Base-by-base conservation (phyloP, 106 monocot genomes). In the Amphibolis antarctica region DNA sequence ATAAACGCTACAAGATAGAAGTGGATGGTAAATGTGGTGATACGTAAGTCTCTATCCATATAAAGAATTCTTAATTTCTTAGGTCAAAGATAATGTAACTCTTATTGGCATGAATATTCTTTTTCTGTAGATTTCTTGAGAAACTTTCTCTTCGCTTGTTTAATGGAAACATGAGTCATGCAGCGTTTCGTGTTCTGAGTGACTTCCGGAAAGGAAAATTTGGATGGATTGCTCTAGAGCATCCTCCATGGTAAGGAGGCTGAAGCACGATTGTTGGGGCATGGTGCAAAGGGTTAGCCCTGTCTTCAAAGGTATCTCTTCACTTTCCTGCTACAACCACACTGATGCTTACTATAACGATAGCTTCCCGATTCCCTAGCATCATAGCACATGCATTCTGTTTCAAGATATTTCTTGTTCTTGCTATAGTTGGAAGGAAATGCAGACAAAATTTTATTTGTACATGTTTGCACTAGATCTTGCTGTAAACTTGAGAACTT, bases 161-260 rank as follows among this genome's bases (percentile, higher is more conserved):
- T 69, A 88, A 77, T 73, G 98, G 91, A 75, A 91, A 98, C 67
- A 42, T 65, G 44, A 87, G 62, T 51, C 98, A 98, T 36, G 87
- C 86, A 55, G 79, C 85, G 14, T 84, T 88, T 65, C 79, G 98
- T 13, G 72, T 98, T 23, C 61, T 91, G 43, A 76, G 48, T n/a
- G 98, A 91, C 76, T 98, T 82, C 62, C 80, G 98, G 68, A 98
- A 88, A 70, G 98, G 98, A 25, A 98, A 83, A 55, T 88, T 98
- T 71, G 98, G 91, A 43, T 91, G 98, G 87, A 66, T 83, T 66
- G 80, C 98, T 9, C 68, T 98, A 10, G 98, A 98, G 70, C 87
- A 81, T 57, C 98, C 98, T 65, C 85, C 87, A 18, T 69, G 73
- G 65, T 78, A 59, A 72, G 13, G 20, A 42, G 17, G 18, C 44